phyloP scores from a whole-genome alignment of 148 eudicot species.

The Camellia sinensis region DNA sequence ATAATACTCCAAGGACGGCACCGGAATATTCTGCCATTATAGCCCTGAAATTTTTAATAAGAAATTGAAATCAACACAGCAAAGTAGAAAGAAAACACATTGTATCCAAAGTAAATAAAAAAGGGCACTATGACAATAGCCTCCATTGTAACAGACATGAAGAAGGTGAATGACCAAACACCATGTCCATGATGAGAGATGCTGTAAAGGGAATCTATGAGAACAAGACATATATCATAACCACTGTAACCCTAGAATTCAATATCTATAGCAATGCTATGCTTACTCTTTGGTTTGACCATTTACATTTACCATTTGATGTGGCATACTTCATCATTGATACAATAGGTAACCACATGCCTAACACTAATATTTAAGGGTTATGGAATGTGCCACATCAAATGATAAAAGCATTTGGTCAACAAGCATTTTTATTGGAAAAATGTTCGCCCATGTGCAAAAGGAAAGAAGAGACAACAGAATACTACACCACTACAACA shows the following conservation, averaged over 20 bases:
- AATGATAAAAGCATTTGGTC: no score
- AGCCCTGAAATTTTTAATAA: slow-evolving; percentile 46
- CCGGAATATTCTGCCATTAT: slow-evolving; percentile 94
- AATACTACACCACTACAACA: no score
- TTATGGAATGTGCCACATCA: no score
- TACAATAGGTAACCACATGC: no score
- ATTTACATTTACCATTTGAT: no score
- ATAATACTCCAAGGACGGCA: slow-evolving; percentile 83
- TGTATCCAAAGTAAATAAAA: background rate
- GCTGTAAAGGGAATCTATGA: background rate
- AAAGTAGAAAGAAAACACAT: background rate
- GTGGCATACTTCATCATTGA: no score
- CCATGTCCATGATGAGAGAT: slow-evolving; percentile 21
- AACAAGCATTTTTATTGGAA: no score
- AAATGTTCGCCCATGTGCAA: no score
- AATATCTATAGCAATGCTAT: background rate
- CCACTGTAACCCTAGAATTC: background rate
- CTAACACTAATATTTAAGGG: no score
- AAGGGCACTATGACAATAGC: background rate
- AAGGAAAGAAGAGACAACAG: no score
- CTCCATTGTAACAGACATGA: slow-evolving; percentile 19
- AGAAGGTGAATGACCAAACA: background rate
- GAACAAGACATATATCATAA: background rate
- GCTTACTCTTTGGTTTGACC: no score
- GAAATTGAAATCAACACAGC: background rate